A percentile compares a stretch with the other conserved stretches of the same genome.
These are phyloP conservation scores for Hymenotorrendiella dingleyae DNA, from an alignment of 2,329 filamentous ascomycete genomes.

Conservation along the genomic window DNA sequence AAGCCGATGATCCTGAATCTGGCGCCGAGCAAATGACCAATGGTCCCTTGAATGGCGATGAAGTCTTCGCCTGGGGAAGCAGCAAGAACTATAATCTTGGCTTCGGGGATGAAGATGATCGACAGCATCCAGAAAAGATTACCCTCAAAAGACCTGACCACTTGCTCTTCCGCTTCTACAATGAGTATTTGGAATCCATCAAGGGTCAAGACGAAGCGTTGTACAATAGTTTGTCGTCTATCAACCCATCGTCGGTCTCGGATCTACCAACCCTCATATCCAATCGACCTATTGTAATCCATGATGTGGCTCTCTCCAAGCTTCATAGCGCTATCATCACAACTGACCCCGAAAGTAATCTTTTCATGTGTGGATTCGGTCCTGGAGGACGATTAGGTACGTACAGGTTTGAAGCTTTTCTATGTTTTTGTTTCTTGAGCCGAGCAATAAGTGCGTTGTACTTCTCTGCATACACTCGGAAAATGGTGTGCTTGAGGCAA, in stretches of 20 bases:
- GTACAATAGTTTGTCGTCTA: slow-evolving; percentile 4
- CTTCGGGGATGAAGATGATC: slow-evolving; percentile 91
- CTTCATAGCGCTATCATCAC: slow-evolving; percentile 86
- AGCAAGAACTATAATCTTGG: slow-evolving; percentile 93
- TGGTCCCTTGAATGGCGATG: slow-evolving; percentile 57
- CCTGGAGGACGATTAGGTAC: slow-evolving; percentile 82
- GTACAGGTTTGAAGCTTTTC: too few species aligned
- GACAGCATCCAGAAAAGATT: slow-evolving; percentile 86
- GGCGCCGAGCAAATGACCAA: slow-evolving; percentile 1
- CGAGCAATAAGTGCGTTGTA: too few species aligned
- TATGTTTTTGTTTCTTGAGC: too few species aligned
- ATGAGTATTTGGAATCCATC: slow-evolving; percentile 51
- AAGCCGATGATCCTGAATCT: slow-evolving; percentile 12
- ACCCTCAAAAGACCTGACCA: slow-evolving; percentile 69
- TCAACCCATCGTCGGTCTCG: slow-evolving; percentile 27
- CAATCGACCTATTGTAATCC: slow-evolving; percentile 67
- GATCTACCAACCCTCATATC: slow-evolving; percentile 69
- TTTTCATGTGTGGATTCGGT: slow-evolving; percentile 90
- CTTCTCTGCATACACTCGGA: too few species aligned
- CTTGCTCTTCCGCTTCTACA: slow-evolving; percentile 67
- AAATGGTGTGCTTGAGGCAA: too few species aligned
- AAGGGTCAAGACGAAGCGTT: slow-evolving; percentile 17
- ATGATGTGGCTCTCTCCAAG: slow-evolving; percentile 84
- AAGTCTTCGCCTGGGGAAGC: slow-evolving; percentile 90
- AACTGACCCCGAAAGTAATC: slow-evolving; percentile 77